Evolutionary conservation across 2,329 filamentous ascomycete genomes (phyloP).

Genomic region (Gliomastix tumulicola): DNA sequence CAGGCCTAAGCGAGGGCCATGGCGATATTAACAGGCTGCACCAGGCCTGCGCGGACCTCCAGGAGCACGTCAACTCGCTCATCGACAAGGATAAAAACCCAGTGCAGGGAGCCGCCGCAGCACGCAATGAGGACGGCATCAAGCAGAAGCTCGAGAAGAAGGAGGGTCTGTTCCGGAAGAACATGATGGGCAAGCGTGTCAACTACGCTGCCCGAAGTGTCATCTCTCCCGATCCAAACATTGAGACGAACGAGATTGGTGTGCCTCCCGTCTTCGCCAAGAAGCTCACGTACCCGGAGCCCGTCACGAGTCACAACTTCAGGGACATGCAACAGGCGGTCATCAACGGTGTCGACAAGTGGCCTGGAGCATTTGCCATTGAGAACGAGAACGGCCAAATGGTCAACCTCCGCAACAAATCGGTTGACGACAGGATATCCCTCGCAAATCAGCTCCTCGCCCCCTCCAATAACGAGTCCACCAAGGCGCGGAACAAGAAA

Average conservation of each 20-base stretch:
- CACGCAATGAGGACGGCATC: slow-evolving; percentile 83
- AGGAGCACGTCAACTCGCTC: slow-evolving; percentile 86
- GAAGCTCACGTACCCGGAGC: slow-evolving; percentile 94
- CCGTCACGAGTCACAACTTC: slow-evolving; percentile 95
- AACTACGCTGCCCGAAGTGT: slow-evolving; percentile 97
- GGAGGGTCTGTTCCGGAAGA: slow-evolving; percentile 95
- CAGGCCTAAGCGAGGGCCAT: slow-evolving; percentile 35
- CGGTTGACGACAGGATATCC: slow-evolving; percentile 77
- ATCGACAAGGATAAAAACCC: slow-evolving; percentile 87
- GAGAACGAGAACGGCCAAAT: slow-evolving; percentile 95
- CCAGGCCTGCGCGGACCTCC: slow-evolving; percentile 73
- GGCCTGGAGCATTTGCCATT: slow-evolving; percentile 89
- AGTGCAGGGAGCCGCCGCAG: slow-evolving; percentile 68
- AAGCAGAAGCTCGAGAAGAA: slow-evolving; percentile 99
- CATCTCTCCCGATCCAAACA: slow-evolving; percentile 96
- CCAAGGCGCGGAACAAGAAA: slow-evolving; percentile 83
- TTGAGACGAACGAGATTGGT: slow-evolving; percentile 98
- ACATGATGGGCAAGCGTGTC: slow-evolving; percentile 99
- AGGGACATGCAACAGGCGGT: slow-evolving; percentile 93
- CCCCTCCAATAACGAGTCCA: slow-evolving; percentile 67
- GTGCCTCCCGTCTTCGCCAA: slow-evolving; percentile 96
- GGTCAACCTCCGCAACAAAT: slow-evolving; percentile 80
- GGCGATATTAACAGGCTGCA: slow-evolving; percentile 64
- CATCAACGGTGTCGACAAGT: slow-evolving; percentile 87
- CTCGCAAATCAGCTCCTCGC: slow-evolving; percentile 90